These are phyloP conservation scores for Catharanthus roseus DNA, from an alignment of 257 asterid genomes.

Conservation along the genomic window DNA sequence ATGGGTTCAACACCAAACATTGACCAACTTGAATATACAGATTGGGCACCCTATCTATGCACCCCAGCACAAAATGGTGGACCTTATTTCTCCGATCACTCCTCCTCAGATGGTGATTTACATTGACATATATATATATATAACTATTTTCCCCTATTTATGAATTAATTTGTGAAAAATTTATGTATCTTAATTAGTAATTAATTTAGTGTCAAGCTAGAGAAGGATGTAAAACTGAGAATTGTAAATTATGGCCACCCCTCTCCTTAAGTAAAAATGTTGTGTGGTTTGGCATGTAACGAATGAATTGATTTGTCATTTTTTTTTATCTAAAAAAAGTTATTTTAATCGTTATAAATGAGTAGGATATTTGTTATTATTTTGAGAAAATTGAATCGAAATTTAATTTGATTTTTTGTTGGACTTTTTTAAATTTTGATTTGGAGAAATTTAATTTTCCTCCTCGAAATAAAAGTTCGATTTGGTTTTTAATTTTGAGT, in stretches of 20 bases:
- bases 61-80: conserved; percentile 11
- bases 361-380: too few species aligned
- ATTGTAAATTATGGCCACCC: conserved; percentile 22
- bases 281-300: conserved; percentile 26
- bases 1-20: background rate
- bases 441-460: too few species aligned
- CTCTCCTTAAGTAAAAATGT: conserved; percentile 9
- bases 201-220: background rate
- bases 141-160: background rate
- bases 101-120: conserved; percentile 15
- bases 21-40: conserved; percentile 11
- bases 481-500: too few species aligned
- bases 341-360: too few species aligned
- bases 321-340: too few species aligned
- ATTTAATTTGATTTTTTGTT: too few species aligned
- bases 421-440: too few species aligned
- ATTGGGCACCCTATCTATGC: conserved; percentile 19
- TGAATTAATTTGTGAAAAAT: background rate
- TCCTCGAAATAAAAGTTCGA: too few species aligned
- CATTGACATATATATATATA: background rate
- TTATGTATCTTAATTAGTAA: background rate
- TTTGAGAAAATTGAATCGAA: too few species aligned
- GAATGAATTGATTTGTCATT: background rate
- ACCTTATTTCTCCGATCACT: conserved; percentile 11
- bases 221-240: conserved; percentile 6